Base-by-base conservation (phyloP, 129 eudicot species). In the Saposhnikovia divaricata region DNA sequence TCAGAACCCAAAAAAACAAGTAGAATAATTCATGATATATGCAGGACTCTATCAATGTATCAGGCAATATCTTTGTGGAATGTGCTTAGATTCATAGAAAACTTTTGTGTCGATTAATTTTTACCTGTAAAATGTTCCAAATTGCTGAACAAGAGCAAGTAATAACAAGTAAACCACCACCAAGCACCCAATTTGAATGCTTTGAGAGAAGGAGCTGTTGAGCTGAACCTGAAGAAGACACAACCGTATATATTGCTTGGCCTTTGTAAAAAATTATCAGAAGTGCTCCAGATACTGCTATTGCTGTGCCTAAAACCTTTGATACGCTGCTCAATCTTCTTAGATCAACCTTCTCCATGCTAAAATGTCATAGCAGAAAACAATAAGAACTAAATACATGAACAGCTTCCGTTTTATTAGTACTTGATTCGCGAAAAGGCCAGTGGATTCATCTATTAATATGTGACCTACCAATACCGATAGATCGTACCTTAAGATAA, bases 401-500 rank as follows among this genome's bases (percentile, higher is more conserved):
- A 63, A 63, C 7, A 57, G 28, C 27, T 18, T 18, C 28, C n/a
- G 66, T 18, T 15, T 57, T 21, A n/a, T 0, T 4, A 4, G 66
- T 40, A 40, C 43, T 57, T 57, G 28, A 57, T 57, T 6, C 5
- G 28, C 2, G 23, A 12, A 21, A 57, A 57, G 65, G 7, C 65
- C 65, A 55, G 25, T 18, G 25, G 19, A 55, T 15, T 18, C 65
- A 53, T 18, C 0, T 31, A 31, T 31, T 31, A 31, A 31, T 31
- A 31, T 31, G 34, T 31, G 1, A 31, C 34, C 27, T 18, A 63
- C 6, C 71, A 55, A 55, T 21, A 66, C 40, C 12, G 10, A 55
- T 4, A 12, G 72, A 77, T 25, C 78, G 61, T 80, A 85, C 91
- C 91, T 78, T 72, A 88, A 83, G 79, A 77, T 43, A 79, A 88